Percentiles rank a stretch among this genome's conserved stretches.
phyloP scores from a whole-genome alignment of 345 rosid species.

The Eucalyptus decipiens region DNA sequence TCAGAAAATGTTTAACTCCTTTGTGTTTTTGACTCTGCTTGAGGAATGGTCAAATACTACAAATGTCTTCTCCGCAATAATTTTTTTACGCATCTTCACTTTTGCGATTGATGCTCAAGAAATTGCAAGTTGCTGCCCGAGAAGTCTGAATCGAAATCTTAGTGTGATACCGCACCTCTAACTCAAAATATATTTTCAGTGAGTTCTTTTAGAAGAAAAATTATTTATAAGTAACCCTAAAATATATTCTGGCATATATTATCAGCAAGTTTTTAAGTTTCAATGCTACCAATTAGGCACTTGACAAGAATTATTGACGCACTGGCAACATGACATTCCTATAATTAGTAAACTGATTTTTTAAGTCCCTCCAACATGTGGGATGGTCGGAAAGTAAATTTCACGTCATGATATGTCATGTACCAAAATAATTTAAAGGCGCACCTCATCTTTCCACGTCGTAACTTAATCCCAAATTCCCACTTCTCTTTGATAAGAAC shows the following conservation, averaged over 20 bases:
- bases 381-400: no score
- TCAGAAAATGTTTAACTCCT: neutral
- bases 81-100: neutral
- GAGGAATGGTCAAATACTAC: neutral
- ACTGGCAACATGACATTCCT: no score
- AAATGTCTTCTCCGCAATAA: neutral
- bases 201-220: no score
- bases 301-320: no score
- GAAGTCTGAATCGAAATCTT: no score
- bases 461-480: no score
- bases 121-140: neutral
- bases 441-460: neutral
- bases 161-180: fast-evolving
- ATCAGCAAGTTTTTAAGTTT: no score
- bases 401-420: neutral
- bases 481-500: neutral
- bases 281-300: no score
- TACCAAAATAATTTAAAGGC: no score
- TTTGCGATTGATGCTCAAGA: neutral
- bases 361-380: no score
- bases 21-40: neutral
- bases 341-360: neutral
- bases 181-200: neutral
- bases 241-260: no score
- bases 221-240: no score